These are phyloP conservation scores for Aureobasidium leucospermi DNA, from an alignment of 2,329 filamentous ascomycete genomes.

Conservation along the genomic window DNA sequence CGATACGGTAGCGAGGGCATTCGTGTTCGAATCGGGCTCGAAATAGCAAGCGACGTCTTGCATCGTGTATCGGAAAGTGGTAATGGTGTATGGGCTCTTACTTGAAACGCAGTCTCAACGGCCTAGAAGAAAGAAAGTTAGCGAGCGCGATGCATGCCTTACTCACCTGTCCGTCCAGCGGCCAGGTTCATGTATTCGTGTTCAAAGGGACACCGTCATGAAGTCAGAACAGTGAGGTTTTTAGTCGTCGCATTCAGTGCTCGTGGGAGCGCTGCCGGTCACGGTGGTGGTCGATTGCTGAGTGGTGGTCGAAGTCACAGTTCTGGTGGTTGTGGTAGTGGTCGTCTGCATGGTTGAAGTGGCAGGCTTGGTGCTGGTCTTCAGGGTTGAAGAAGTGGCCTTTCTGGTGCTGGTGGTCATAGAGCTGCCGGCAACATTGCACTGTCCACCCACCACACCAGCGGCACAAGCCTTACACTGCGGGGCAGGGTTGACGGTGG, in stretches of 20 bases:
- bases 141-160: not conserved
- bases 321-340: not conserved
- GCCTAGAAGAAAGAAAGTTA: conserved; percentile 3
- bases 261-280: not conserved
- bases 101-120: conserved; percentile 6
- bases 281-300: not conserved
- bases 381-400: not conserved
- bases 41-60: not conserved
- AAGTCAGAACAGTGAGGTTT: too few relatives aligned
- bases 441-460: conserved; percentile 11
- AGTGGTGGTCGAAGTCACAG: not conserved
- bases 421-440: not conserved
- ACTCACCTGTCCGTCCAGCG: conserved; percentile 11
- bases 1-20: not conserved
- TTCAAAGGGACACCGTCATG: not conserved
- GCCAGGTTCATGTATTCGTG: not conserved
- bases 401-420: not conserved
- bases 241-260: conserved; percentile 2
- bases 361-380: not conserved
- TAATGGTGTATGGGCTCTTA: conserved; percentile 8
- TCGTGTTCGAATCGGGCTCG: not conserved
- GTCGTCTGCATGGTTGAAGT: not conserved
- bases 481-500: conserved; percentile 30
- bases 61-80: not conserved
- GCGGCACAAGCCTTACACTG: conserved; percentile 13